Evolutionary conservation across 495 filamentous ascomycete genomes (phyloP), one percentile per base, ranked within the genome.

Genomic region (Penicillium longicatenatum): DNA sequence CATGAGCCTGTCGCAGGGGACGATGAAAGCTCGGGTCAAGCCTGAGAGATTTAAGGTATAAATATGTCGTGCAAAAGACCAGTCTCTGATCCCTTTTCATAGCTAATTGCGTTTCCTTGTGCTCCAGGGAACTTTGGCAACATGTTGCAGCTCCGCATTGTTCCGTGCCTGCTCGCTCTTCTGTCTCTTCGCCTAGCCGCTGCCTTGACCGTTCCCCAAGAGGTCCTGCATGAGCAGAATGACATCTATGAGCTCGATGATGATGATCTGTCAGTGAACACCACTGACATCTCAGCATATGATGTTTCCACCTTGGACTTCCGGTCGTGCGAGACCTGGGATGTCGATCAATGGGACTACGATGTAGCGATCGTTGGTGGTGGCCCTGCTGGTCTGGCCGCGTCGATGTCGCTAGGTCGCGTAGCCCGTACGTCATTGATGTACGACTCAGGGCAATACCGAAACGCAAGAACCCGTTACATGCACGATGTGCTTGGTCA

Each of bases 401-500:
- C 56, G 4, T 59, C 50, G 2, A 59, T 53, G 50, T 53, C 50
- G 16, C 42, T 59, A 5, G 41, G 35, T 11, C 50, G 56, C 16
- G 50, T 59, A n/a, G 50, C 41, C 31, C 50, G 56, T 6, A 53
- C 29, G 12, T 53, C 56, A 4, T 30, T 59, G 17, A 22, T 59
- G 56, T 54, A 53, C 10, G 56, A 59, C 33, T 53, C 50, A 1
- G 29, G 42, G 22, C 10, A 59, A 16, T 59, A 59, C 20, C 56
- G 56, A 4, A 59, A 59, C 22, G 43, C 19, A 3, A 14, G 41
- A 21, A 59, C 56, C 4, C 56, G 56, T 1, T 53, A 59, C 24
- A 59, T 59, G 56, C 56, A 59, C 22, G 56, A 59, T 41, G 50
- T 59, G 6, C 30, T 59, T 16, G 56, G 56, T 30, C 50, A 54